Evolutionary conservation across 2,329 filamentous ascomycete species (phyloP).

Genomic region (Fusarium luffae): DNA sequence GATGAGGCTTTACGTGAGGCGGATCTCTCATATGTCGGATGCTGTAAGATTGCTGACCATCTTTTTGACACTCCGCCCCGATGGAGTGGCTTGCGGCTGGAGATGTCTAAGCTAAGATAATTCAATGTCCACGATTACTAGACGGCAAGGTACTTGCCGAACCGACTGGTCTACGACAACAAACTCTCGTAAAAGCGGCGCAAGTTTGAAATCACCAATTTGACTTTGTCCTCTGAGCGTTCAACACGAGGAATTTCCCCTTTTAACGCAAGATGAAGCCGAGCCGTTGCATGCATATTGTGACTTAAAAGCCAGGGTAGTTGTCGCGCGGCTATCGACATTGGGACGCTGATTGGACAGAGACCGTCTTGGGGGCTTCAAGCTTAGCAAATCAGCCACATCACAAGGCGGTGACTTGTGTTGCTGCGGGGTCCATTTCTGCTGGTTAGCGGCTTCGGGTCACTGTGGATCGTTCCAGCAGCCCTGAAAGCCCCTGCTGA

Average conservation of each 20-base stretch:
- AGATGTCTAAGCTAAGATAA: not conserved
- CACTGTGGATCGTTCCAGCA: constrained; percentile 38
- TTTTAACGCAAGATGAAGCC: constrained; percentile 26
- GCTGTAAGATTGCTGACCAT: constrained; percentile 36
- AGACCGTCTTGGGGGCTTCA: constrained; percentile 26
- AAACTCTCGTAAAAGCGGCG: constrained; percentile 12
- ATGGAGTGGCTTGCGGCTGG: constrained; percentile 26
- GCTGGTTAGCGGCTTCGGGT: constrained; percentile 39
- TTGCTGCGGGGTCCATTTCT: constrained; percentile 37
- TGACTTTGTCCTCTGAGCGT: constrained; percentile 19
- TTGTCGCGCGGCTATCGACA: constrained; percentile 46
- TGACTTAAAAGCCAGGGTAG: constrained; percentile 24
- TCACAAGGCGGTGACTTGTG: constrained; percentile 37
- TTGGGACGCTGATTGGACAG: constrained; percentile 9
- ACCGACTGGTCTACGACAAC: not conserved
- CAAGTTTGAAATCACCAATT: constrained; percentile 21
- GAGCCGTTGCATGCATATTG: constrained; percentile 25
- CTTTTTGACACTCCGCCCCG: constrained; percentile 31
- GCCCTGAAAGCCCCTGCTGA: constrained; percentile 39
- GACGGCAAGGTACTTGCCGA: not conserved
- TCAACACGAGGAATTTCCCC: constrained; percentile 31
- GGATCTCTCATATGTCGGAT: constrained; percentile 22
- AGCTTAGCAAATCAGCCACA: constrained; percentile 45
- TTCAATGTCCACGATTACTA: not conserved
- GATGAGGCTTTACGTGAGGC: constrained; percentile 24